Base-by-base conservation (phyloP, 148 eudicot species). In the Vaccinium vitisidaea region DNA sequence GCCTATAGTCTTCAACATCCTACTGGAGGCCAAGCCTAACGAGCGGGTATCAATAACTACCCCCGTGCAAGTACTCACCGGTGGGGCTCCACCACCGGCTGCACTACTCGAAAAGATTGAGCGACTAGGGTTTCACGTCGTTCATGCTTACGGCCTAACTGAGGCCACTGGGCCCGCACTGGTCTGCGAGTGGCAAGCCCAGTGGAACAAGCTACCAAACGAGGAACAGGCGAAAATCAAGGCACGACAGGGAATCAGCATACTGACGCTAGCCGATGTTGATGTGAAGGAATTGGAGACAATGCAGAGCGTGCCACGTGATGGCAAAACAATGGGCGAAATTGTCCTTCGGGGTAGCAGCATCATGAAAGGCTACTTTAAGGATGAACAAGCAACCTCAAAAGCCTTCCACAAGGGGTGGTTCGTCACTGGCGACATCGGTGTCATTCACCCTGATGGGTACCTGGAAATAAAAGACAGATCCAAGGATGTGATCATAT, bases 111-210 rank as follows among this genome's bases (percentile, higher is more conserved):
- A 88, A 75, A 91, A 86, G 77, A 90, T 94, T 25, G 94, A 92
- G 85, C 10, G 27, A 13, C 83, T 94, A 0, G 98, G 98, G 4
- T 96, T 96, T 84, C 93, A 93, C 16, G 92, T 96, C 16, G 91
- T 91, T 19, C 98, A 95, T n/a, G 98, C 96, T 5, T 95, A 94
- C 69, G 98, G 98, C 23, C 90, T 94, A 10, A 95, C 98, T 0
- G 98, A 95, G 84, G 98, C 98, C 63, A 95, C 98, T 0, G 96
- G 98, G 5, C 98, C 98, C 0, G 98, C 98, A 1, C 83, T 93
- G 13, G 90, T 95, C 18, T 95, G 98, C 77, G 98, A 95, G 88
- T 95, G 98, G 98, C 94, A 92, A 78, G 84, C 78, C 54, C 84
- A 87, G 75, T 96, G 98, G 98, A 84, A 96, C 84, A 0, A n/a